Evolutionary conservation across 2,329 filamentous ascomycete genomes (phyloP).

Genomic region (Claviceps lovelessii): DNA sequence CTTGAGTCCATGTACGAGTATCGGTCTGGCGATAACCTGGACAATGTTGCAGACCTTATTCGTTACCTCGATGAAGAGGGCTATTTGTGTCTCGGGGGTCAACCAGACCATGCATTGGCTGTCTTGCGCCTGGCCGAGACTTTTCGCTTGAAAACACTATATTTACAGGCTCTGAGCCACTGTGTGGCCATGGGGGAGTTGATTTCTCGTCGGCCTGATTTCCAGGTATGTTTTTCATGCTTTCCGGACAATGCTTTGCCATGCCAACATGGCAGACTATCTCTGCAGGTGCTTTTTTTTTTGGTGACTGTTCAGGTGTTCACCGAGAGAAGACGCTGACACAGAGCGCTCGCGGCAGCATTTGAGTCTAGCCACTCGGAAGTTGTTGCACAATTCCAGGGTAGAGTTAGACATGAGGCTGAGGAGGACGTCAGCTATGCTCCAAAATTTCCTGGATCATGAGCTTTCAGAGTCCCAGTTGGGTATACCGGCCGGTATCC

Average conservation of each 20-base stretch:
- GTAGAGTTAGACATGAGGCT: conserved; percentile 53
- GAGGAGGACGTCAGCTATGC: conserved; percentile 37
- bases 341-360: conserved; percentile 23
- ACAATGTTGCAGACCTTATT: conserved; percentile 35
- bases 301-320: neutral
- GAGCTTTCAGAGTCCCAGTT: conserved; percentile 53
- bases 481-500: conserved; percentile 45
- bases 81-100: conserved; percentile 52
- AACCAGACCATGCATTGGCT: conserved; percentile 54
- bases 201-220: conserved; percentile 43
- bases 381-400: conserved; percentile 48
- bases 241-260: neutral
- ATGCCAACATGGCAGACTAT: neutral
- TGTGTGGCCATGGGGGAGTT: conserved; percentile 63
- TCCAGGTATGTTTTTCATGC: conserved; percentile 29
- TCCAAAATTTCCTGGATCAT: conserved; percentile 55
- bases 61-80: conserved; percentile 54
- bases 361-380: conserved; percentile 40
- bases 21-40: conserved; percentile 40
- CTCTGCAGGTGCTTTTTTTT: neutral
- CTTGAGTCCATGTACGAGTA: conserved; percentile 51
- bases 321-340: neutral
- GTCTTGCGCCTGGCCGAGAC: conserved; percentile 53
- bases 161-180: conserved; percentile 60
- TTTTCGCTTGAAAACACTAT: conserved; percentile 48